Base-by-base conservation (phyloP, 169 alveolate species). In the Neospora caninum region DNA sequence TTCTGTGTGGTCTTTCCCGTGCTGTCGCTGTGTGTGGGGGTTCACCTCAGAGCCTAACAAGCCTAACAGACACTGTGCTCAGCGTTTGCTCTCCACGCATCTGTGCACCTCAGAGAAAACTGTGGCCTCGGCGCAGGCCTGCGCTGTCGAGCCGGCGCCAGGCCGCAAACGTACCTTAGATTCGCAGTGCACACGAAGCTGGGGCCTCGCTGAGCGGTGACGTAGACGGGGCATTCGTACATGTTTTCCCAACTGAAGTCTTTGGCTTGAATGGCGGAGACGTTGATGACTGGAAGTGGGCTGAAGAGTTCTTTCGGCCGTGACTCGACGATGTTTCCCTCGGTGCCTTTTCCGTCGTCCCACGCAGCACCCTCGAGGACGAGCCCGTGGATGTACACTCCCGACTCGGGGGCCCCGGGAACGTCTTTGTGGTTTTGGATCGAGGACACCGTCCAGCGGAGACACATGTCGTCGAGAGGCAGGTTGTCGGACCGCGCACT, bases 341-440 rank as follows among this genome's bases (percentile, higher is more conserved):
- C 98, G 88, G 97, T 97, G 53, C 97, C 97, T 95, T 98, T 97
- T 67, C 99, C 98, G 29, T 96, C 96, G 95, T 98, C 99, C 99
- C 99, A 98, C 73, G 98, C 98, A 29, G 99, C 99, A 38, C 99
- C 99, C 96, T 98, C 99, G 80, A 98, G 96, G 96, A 96, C 98
- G 92, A 98, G 95, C 42, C 99, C 99, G 92, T 98, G 98, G 22
- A 91, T 87, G 41, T 58, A 97, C 96, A 96, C 98, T 49, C 99
- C 99, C 27, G 86, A 0, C 91, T 97, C 99, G 91, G 99, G 98
- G 7, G 95, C 91, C 38, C 96, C 97, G 80, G 94, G 94, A 80
- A 98, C 94, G 27, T 88, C 92, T 16, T n/a, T 34, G 64, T 82
- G 41, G 29, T 80, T 97, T 98, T 80, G 97, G 97, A 89, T 95